Evolutionary conservation across 2,329 filamentous ascomycete species (phyloP).

Genomic region (Botrytis pseudocinerea): DNA sequence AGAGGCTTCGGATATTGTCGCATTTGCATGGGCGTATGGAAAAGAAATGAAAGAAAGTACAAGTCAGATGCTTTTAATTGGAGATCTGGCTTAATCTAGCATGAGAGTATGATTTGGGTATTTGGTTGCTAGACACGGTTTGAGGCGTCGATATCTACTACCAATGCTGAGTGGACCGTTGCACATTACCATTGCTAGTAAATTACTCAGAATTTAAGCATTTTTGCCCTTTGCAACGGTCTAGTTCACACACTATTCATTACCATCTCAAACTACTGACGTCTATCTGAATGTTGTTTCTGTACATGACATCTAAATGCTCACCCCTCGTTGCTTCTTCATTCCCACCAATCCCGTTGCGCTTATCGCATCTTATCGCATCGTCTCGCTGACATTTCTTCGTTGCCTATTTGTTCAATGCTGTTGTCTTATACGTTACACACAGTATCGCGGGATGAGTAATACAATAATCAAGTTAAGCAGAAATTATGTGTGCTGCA

Average conservation of each 20-base stretch:
- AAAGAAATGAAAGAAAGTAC: neutral
- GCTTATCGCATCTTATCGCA: neutral
- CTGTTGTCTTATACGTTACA: neutral
- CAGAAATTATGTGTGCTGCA: neutral
- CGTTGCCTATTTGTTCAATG: neutral
- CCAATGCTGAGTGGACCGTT: neutral
- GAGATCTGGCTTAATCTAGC: neutral
- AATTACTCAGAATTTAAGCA: neutral
- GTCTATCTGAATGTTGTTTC: neutral
- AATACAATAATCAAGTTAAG: neutral
- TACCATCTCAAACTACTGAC: neutral
- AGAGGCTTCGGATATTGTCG: neutral
- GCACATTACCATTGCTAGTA: neutral
- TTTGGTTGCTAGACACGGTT: neutral
- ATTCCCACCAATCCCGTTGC: neutral
- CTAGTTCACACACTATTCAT: neutral
- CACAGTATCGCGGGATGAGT: neutral
- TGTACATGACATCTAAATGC: neutral
- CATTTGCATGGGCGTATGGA: conserved; percentile 14
- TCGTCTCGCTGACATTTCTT: neutral
- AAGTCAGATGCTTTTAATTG: neutral
- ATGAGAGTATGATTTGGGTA: neutral
- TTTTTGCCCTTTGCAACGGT: neutral
- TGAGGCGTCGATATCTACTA: neutral
- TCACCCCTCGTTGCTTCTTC: neutral